Conservation (phyloP, 2,329 filamentous ascomycete genomes). For the Paecilomyces niveus region DNA sequence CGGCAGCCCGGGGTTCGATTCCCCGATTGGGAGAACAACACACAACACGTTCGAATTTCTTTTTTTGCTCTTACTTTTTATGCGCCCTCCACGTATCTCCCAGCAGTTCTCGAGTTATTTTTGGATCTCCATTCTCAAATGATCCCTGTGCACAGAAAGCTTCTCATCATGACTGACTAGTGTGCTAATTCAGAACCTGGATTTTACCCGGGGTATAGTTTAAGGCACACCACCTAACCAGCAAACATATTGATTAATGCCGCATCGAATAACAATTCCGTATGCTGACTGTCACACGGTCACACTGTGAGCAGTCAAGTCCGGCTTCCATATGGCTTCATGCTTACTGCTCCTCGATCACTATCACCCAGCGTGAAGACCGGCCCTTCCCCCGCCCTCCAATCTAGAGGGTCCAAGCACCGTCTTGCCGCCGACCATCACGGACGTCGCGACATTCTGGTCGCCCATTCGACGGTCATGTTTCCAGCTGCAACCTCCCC, state of each 20-base stretch:
- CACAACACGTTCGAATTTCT: background rate
- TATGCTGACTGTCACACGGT: background rate
- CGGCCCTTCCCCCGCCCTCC: background rate
- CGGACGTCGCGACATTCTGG: background rate
- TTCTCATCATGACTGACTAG: too few relatives aligned
- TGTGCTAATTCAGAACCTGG: too few relatives aligned
- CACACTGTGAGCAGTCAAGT: background rate
- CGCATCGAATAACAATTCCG: background rate
- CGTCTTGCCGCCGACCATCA: background rate
- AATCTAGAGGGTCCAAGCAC: background rate
- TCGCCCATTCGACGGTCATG: background rate
- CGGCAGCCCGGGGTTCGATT: conserved; percentile 21
- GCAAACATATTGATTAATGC: background rate
- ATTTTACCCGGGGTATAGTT: too few relatives aligned
- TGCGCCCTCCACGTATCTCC: too few relatives aligned
- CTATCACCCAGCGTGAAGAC: background rate
- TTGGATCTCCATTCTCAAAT: too few relatives aligned
- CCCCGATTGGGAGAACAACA: conserved; percentile 13
- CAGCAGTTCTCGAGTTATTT: too few relatives aligned
- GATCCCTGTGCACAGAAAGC: too few relatives aligned
- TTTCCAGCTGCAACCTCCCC: conserved; percentile 1
- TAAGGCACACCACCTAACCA: too few relatives aligned
- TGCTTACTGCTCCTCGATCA: background rate
- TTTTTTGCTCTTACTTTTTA: background rate
- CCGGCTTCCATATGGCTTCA: background rate